Conservation (phyloP, 352 stramenopile species). For the Globisporangium spinosum region DNA sequence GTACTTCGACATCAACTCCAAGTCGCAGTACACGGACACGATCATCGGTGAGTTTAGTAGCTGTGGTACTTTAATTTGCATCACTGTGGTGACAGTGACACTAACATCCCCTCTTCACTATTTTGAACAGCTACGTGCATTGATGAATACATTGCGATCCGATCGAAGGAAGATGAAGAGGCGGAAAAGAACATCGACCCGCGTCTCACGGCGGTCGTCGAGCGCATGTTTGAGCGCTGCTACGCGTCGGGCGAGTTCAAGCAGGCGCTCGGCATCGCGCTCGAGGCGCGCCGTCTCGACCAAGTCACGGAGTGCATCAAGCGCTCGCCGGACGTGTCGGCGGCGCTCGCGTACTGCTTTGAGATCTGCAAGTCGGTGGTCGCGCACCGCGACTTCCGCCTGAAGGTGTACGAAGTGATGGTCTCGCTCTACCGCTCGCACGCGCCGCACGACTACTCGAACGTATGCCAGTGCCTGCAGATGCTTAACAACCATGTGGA, state of each 20-base stretch:
- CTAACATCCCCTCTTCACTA: not conserved
- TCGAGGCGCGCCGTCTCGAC: constrained; percentile 93
- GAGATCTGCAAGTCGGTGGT: constrained; percentile 92
- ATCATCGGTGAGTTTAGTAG: constrained; percentile 82
- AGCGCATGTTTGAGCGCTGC: constrained; percentile 97
- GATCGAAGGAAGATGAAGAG: constrained; percentile 71
- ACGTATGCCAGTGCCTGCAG: constrained; percentile 86
- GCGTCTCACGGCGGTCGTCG: constrained; percentile 93
- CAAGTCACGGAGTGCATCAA: constrained; percentile 91
- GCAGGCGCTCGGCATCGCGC: constrained; percentile 96
- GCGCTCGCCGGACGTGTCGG: constrained; percentile 65
- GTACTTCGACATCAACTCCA: constrained; percentile 93
- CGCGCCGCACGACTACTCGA: constrained; percentile 65
- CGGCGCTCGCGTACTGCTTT: constrained; percentile 91
- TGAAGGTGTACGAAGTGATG: constrained; percentile 93
- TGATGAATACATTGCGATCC: constrained; percentile 94
- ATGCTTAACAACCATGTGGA: constrained; percentile 82
- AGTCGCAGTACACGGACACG: constrained; percentile 96
- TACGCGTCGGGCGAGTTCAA: constrained; percentile 92
- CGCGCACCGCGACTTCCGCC: constrained; percentile 90
- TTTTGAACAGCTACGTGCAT: constrained; percentile 88
- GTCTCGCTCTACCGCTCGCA: constrained; percentile 75
- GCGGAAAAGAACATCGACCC: constrained; percentile 80
- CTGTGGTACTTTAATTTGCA: not conserved
- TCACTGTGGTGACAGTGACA: not conserved